Conservation (phyloP, 352 stramenopile genomes). For the Phytophthora constricta region DNA sequence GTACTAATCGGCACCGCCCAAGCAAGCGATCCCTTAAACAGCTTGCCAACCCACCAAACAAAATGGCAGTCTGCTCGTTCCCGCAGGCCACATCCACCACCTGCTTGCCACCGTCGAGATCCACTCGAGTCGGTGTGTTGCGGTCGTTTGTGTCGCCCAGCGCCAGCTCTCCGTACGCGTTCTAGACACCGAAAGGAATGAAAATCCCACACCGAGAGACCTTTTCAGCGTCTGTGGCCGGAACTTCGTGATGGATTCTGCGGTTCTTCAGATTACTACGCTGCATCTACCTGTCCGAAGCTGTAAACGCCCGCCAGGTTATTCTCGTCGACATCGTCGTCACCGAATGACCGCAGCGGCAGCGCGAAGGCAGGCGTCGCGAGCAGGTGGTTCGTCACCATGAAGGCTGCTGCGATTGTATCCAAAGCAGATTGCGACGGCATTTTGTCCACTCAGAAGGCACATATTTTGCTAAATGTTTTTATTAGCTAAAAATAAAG, state of each 20-base stretch:
- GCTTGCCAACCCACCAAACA: slow-evolving; percentile 57
- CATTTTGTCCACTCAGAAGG: no score
- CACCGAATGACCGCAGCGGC: slow-evolving; percentile 12
- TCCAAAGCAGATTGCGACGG: no score
- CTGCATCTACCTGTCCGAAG: slow-evolving; percentile 52
- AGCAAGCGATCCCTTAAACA: neutral
- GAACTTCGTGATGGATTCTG: neutral
- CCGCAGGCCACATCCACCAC: slow-evolving; percentile 86
- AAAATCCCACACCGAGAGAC: no score
- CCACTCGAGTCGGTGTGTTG: slow-evolving; percentile 56
- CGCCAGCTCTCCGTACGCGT: slow-evolving; percentile 93
- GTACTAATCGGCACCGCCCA: neutral
- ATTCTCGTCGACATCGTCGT: slow-evolving; percentile 15
- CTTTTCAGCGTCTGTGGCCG: neutral
- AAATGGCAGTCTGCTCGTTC: slow-evolving; percentile 92
- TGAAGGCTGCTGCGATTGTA: neutral
- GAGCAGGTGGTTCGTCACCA: slow-evolving; percentile 38
- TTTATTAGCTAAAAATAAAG: no score
- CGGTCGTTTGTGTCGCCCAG: slow-evolving; percentile 82
- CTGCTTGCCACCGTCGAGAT: slow-evolving; percentile 37
- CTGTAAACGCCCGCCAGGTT: slow-evolving; percentile 38
- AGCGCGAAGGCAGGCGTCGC: slow-evolving; percentile 23
- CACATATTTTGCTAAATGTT: no score
- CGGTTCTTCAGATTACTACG: neutral
- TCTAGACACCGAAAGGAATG: slow-evolving; percentile 52